Evolutionary conservation across 768 basidiomycete species (phyloP), one percentile per base, ranked within the genome.

Genomic region (Mycena pura): DNA sequence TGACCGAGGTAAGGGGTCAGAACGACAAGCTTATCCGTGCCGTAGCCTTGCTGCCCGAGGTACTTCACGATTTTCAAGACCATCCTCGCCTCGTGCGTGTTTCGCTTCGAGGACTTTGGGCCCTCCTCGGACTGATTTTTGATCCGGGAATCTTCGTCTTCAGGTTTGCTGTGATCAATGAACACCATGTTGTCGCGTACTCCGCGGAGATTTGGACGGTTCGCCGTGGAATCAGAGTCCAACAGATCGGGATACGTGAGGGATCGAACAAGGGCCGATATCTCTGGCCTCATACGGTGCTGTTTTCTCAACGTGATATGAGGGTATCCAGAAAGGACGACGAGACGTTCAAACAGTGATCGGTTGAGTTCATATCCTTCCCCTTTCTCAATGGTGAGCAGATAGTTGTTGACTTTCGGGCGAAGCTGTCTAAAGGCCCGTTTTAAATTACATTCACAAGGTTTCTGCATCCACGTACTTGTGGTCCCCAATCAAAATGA

Each of bases 221-320:
- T 77, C 25, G 72, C 48, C 0, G 90, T 90, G 17, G 60, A 70
- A 0, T 78, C 70, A 0, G 85, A 86, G 58, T 91, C 89, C 1
- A 74, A 66, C 11, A 91, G 82, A 15, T 85, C 85, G 0, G 86
- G 86, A 64, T 91, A 91, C 0, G 88, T 90, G 15, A 91, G 76
- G 8, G 75, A 67, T 14, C 89, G 82, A 31, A 91, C 80, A 22
- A 90, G 74, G 0, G 78, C 66, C 6, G 90, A 88, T 13, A 91
- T 90, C 62, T 90, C 88, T 1, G 89, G 90, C 8, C 89, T 80
- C 90, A 91, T 91, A 13, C 90, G 84, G 67, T 90, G 89, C 60
- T 91, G 90, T 41, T 80, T 68, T 0, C 64, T 69, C 17, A 91
- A 81, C 0, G 80, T 85, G 45, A 73, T 64, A 68, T 91, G 89